phyloP scores from a whole-genome alignment of 768 basidiomycete genomes.

The Cystofilobasidium ferigula region DNA sequence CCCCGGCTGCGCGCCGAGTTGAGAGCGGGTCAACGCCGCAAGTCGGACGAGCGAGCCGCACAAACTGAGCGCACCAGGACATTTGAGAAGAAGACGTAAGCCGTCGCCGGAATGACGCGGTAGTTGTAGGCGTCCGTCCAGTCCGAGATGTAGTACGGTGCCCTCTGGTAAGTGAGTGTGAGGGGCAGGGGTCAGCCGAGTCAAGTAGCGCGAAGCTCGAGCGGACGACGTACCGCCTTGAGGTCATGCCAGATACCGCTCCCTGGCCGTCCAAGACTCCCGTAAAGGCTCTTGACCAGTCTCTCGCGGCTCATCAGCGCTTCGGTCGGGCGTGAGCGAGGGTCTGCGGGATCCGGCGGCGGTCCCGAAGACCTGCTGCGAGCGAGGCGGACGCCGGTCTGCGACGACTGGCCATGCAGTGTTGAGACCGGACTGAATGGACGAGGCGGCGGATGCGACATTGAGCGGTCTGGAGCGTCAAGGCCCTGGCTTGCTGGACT shows the following conservation, averaged over 20 bases:
- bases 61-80: slow-evolving; percentile 38
- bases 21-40: neutral
- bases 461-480: no score
- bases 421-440: no score
- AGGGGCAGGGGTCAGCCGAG: neutral
- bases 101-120: slow-evolving; percentile 73
- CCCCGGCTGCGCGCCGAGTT: slow-evolving; percentile 45
- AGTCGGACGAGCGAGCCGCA: neutral
- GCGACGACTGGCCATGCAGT: no score
- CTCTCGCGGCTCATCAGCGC: neutral
- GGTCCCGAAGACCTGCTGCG: neutral
- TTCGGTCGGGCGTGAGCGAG: neutral
- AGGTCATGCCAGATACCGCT: slow-evolving; percentile 13
- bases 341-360: neutral
- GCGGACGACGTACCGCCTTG: neutral
- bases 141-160: slow-evolving; percentile 69
- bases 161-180: neutral
- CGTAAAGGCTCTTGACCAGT: slow-evolving; percentile 1
- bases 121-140: slow-evolving; percentile 92
- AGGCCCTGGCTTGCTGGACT: no score
- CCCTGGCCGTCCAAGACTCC: neutral
- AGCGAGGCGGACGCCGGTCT: neutral
- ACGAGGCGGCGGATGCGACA: no score
- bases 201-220: neutral
- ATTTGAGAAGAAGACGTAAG: slow-evolving; percentile 78